Percentiles rank a stretch among this genome's conserved stretches.
phyloP scores from a whole-genome alignment of 163 green algal genomes.

The Coccomyxa subellipsoidea region DNA sequence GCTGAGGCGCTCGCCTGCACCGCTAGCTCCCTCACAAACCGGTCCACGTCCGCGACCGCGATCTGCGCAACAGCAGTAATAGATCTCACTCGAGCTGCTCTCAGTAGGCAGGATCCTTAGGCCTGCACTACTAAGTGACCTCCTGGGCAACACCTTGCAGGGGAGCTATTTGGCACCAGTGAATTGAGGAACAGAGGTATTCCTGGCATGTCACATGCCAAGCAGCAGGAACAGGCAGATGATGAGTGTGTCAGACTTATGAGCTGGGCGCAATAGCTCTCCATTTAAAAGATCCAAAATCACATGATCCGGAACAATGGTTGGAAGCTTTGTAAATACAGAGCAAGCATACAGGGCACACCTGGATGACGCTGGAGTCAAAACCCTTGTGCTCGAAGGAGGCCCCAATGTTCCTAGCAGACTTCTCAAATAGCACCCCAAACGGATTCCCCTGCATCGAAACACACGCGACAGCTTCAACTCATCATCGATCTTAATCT shows the following conservation, averaged over 20 bases:
- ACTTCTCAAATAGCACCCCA: constrained; percentile 36
- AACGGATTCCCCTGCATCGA: constrained; percentile 48
- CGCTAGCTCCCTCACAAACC: constrained; percentile 9
- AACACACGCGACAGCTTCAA: not conserved
- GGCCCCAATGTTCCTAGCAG: constrained; percentile 32
- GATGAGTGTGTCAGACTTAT: no score
- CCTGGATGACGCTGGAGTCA: constrained; percentile 49
- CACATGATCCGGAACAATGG: not conserved
- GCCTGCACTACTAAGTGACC: no score
- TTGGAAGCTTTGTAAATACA: not conserved
- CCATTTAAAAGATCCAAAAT: no score
- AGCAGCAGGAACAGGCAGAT: no score
- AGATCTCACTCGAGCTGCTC: not conserved
- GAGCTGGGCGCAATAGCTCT: no score
- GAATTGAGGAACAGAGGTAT: no score
- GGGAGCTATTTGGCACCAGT: no score
- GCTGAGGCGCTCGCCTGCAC: not conserved
- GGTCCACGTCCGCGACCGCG: constrained; percentile 13
- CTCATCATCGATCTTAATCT: no score
- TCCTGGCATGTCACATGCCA: no score
- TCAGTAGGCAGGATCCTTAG: not conserved
- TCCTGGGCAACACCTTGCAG: no score
- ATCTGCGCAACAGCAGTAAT: constrained; percentile 5
- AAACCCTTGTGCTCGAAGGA: constrained; percentile 48
- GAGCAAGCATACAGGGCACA: not conserved